Conservation (phyloP, 306 rosid species). For the Fagus sylvatica region DNA sequence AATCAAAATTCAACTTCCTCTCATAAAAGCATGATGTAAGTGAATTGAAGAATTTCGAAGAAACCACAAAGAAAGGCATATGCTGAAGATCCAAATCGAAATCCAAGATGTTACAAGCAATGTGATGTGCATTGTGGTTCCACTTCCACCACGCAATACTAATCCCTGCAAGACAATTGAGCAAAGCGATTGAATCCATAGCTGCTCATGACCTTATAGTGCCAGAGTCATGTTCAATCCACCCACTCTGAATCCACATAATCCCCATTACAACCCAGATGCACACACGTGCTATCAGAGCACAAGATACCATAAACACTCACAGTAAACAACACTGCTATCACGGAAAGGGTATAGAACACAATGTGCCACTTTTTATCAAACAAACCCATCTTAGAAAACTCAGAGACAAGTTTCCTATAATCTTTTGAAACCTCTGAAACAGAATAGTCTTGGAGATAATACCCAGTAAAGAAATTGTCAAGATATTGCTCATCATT, state of each 20-base stretch:
- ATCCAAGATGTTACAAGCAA: conserved; percentile 68
- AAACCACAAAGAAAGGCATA: conserved; percentile 61
- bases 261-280: conserved; percentile 48
- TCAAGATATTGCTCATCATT: too few species aligned
- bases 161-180: conserved; percentile 66
- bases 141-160: conserved; percentile 83
- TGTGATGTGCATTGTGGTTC: conserved; percentile 78
- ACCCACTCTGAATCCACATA: conserved; percentile 69
- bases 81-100: conserved; percentile 78
- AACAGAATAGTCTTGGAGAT: too few species aligned
- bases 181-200: conserved; percentile 28
- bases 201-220: conserved; percentile 49
- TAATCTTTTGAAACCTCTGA: too few species aligned
- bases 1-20: conserved; percentile 52
- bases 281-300: conserved; percentile 56
- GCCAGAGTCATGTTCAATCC: conserved; percentile 81
- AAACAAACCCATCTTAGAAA: too few species aligned
- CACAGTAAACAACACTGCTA: too few species aligned
- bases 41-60: conserved; percentile 51
- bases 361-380: too few species aligned
- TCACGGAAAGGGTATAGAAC: too few species aligned
- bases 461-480: too few species aligned
- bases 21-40: conserved; percentile 53
- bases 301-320: conserved; percentile 45
- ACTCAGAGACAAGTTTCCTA: too few species aligned